phyloP scores from a whole-genome alignment of 257 asterid species.

The Fraxinus excelsior region DNA sequence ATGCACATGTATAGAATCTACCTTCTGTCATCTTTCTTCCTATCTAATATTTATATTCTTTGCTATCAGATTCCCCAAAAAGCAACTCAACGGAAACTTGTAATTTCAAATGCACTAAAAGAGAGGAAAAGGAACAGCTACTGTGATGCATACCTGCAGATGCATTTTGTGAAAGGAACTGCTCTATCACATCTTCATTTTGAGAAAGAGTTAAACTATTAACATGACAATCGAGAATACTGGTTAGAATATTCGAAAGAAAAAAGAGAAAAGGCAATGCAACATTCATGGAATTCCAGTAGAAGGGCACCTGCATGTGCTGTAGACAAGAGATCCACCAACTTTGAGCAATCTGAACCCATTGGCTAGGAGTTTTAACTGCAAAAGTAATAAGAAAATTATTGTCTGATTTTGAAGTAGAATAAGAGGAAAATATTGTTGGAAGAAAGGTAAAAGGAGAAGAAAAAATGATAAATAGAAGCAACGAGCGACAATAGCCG shows the following conservation, averaged over 20 bases:
- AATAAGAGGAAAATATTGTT: not conserved
- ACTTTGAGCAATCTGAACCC: conserved; percentile 84
- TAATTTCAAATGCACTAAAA: not conserved
- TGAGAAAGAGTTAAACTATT: conserved; percentile 83
- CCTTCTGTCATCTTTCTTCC: not conserved
- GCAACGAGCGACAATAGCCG: not conserved
- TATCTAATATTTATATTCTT: not conserved
- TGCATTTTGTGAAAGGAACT: conserved; percentile 64
- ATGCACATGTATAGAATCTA: not conserved
- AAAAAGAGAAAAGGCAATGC: conserved; percentile 3
- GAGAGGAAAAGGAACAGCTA: not conserved
- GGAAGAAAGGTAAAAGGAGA: not conserved
- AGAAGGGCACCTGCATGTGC: conserved; percentile 83
- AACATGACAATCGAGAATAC: conserved; percentile 12
- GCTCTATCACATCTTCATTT: conserved; percentile 84
- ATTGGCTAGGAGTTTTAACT: conserved; percentile 77
- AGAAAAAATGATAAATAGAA: not conserved
- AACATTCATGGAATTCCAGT: conserved; percentile 17
- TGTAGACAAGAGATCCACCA: conserved; percentile 87
- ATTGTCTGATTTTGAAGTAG: not conserved
- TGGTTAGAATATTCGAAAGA: conserved; percentile 1
- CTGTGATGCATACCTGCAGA: conserved; percentile 56
- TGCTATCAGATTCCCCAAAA: conserved; percentile 1
- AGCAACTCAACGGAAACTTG: not conserved
- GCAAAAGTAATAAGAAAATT: conserved; percentile 27